Evolutionary conservation across 768 basidiomycete genomes (phyloP).

Genomic region (Saitozyma sp.): DNA sequence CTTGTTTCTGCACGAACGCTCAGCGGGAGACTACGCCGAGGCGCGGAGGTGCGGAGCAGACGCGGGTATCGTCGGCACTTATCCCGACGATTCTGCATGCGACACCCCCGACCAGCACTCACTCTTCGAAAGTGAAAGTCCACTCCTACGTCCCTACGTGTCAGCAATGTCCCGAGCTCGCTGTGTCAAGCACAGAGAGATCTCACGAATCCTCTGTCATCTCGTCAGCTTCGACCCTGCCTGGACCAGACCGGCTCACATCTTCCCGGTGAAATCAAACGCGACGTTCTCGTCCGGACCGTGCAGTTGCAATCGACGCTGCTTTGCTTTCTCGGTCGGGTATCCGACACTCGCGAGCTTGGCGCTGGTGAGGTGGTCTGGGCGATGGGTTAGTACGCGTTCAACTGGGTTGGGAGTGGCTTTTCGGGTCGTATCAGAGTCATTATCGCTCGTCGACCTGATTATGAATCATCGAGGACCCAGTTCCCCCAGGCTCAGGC

Average conservation of each 20-base stretch:
- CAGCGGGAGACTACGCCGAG: neutral
- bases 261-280: constrained; percentile 43
- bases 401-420: neutral
- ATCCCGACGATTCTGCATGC: neutral
- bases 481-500: too few species aligned
- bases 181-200: neutral
- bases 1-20: constrained; percentile 30
- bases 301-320: constrained; percentile 43
- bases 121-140: constrained; percentile 49
- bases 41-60: neutral
- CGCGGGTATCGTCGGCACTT: neutral
- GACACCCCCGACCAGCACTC: constrained; percentile 2
- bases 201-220: constrained; percentile 11
- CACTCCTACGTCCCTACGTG: constrained; percentile 38
- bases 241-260: constrained; percentile 29
- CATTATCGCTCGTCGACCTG: too few species aligned
- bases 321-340: constrained; percentile 35
- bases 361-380: constrained; percentile 42
- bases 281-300: constrained; percentile 47
- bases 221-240: constrained; percentile 8
- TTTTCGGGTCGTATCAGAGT: neutral
- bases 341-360: constrained; percentile 41
- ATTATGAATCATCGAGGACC: too few species aligned
- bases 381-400: neutral
- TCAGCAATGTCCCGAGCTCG: neutral